These are phyloP conservation scores for Nicotiana attenuata DNA, from an alignment of 257 asterid genomes.

Conservation along the genomic window DNA sequence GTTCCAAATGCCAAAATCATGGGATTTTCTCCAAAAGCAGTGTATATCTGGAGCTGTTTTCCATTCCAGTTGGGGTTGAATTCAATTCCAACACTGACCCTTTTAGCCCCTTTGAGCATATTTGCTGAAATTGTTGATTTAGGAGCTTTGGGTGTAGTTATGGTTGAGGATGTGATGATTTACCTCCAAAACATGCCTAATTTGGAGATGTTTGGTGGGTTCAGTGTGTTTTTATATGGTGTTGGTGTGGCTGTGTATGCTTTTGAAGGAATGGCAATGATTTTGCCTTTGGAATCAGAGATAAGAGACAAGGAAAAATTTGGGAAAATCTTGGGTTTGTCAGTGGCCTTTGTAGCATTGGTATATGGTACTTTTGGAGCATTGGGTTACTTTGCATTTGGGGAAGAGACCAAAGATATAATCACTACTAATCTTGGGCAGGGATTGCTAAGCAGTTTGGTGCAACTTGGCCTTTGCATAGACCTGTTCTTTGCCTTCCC, in stretches of 20 bases:
- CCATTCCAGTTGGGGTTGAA: slow-evolving; percentile 25
- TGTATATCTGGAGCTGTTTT: slow-evolving; percentile 17
- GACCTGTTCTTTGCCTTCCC: slow-evolving; percentile 22
- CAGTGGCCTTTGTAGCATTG: slow-evolving; percentile 16
- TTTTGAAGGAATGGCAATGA: slow-evolving; percentile 22
- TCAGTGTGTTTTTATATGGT: slow-evolving; percentile 14
- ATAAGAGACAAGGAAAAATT: slow-evolving; percentile 13
- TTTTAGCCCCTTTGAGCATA: slow-evolving; percentile 24
- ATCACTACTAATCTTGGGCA: slow-evolving; percentile 17
- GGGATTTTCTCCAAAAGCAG: slow-evolving; percentile 17
- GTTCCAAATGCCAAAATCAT: not conserved
- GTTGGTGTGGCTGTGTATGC: slow-evolving; percentile 21
- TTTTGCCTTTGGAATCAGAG: slow-evolving; percentile 27
- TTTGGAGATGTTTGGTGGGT: slow-evolving; percentile 18
- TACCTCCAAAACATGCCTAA: slow-evolving; percentile 12
- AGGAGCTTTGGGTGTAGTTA: slow-evolving; percentile 25
- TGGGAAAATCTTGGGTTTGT: slow-evolving; percentile 17
- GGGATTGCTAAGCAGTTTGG: slow-evolving; percentile 15
- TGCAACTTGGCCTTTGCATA: slow-evolving; percentile 19
- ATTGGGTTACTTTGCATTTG: slow-evolving; percentile 23
- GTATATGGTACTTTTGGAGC: slow-evolving; percentile 14
- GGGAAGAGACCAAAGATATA: slow-evolving; percentile 24
- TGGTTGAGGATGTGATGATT: slow-evolving; percentile 18
- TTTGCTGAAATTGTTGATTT: slow-evolving; percentile 22
- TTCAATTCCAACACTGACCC: slow-evolving; percentile 17